phyloP scores from a whole-genome alignment of 306 rosid species.

The Rubus parviflorus region DNA sequence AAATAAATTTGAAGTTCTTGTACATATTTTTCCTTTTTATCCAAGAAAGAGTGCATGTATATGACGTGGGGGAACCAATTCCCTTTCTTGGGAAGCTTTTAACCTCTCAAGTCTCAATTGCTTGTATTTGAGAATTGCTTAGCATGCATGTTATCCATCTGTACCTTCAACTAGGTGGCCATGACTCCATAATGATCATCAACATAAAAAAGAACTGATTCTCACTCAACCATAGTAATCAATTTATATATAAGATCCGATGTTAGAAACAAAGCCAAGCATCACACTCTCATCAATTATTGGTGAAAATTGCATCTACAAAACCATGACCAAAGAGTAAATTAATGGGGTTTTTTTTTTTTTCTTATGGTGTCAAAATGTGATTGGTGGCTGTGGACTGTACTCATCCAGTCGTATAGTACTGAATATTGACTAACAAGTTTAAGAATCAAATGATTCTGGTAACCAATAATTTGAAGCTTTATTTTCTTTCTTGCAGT shows the following conservation, averaged over 20 bases:
- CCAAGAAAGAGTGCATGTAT: conserved; percentile 11
- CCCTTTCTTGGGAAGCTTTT: conserved; percentile 23
- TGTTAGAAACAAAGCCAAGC: not conserved
- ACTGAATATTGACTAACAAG: conserved; percentile 16
- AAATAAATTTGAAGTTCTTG: not conserved
- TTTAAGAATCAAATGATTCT: conserved; percentile 26
- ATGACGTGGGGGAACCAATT: conserved; percentile 40
- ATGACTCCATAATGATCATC: conserved; percentile 14
- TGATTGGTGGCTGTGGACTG: not conserved
- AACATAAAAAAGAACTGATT: conserved; percentile 38
- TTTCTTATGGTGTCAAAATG: not conserved
- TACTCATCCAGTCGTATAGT: conserved; percentile 4
- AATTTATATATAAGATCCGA: not conserved
- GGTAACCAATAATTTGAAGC: conserved; percentile 28
- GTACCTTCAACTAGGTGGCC: conserved; percentile 34
- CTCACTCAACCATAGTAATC: conserved; percentile 4
- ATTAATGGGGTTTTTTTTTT: not conserved
- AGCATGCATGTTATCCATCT: conserved; percentile 34
- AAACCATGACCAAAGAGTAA: not conserved
- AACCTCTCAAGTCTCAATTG: conserved; percentile 36
- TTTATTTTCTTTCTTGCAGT: conserved; percentile 8
- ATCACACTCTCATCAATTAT: not conserved
- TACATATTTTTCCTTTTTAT: conserved; percentile 21
- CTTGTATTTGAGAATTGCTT: conserved; percentile 26
- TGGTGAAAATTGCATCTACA: not conserved